Evolutionary conservation across 768 basidiomycete genomes (phyloP).

Genomic region (button mushroom (Agaricus bisporus)): DNA sequence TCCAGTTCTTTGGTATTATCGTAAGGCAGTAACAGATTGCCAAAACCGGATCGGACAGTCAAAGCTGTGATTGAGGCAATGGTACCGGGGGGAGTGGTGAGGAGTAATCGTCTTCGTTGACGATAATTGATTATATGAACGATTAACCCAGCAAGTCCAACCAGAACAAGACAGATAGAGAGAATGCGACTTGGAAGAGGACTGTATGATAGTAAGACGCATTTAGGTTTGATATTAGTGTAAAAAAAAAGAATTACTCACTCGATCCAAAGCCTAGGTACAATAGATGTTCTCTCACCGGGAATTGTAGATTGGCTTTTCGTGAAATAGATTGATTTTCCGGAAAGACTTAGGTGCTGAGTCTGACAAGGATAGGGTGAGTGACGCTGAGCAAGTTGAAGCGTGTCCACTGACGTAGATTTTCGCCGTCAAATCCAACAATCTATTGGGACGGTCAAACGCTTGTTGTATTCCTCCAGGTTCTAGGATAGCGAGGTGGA

Average conservation of each 20-base stretch:
- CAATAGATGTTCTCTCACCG: constrained; percentile 33
- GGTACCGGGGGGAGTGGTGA: constrained; percentile 52
- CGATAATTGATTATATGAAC: constrained; percentile 43
- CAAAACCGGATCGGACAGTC: constrained; percentile 57
- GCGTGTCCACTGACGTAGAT: constrained; percentile 41
- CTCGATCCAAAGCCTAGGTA: constrained; percentile 54
- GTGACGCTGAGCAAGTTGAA: not conserved
- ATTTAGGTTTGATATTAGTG: not conserved
- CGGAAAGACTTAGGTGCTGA: constrained; percentile 50
- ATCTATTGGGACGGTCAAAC: constrained; percentile 44
- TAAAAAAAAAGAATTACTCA: constrained; percentile 25
- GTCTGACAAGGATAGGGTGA: constrained; percentile 26
- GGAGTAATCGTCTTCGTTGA: constrained; percentile 40
- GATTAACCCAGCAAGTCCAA: constrained; percentile 41
- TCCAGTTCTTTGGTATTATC: constrained; percentile 41
- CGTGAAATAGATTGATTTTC: constrained; percentile 57
- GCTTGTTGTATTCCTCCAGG: constrained; percentile 34
- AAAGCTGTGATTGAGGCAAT: constrained; percentile 52
- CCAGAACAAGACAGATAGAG: constrained; percentile 38
- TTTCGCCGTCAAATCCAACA: constrained; percentile 41
- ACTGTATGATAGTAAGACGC: constrained; percentile 23
- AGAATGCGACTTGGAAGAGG: constrained; percentile 47
- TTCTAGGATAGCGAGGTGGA: constrained; percentile 39
- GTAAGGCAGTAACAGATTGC: constrained; percentile 53
- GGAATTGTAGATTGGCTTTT: constrained; percentile 27